Conservation (phyloP, 768 basidiomycete species). For the Pisolithus albus region DNA sequence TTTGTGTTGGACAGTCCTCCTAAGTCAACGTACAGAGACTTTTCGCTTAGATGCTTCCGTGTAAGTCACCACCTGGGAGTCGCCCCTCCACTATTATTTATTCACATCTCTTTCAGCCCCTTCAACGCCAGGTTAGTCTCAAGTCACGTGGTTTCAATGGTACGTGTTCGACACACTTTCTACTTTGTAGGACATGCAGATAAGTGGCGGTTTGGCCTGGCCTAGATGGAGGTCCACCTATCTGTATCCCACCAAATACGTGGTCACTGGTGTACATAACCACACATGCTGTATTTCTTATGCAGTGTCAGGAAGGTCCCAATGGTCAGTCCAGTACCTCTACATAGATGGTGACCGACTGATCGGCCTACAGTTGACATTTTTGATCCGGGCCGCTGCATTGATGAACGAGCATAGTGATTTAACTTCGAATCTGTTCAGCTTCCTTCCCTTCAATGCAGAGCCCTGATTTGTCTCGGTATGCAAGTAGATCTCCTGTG, state of each 20-base stretch:
- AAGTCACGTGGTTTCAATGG: no score
- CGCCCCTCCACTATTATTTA: not conserved
- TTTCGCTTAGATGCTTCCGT: conserved; percentile 27
- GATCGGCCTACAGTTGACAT: conserved; percentile 31
- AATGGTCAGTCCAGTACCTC: not conserved
- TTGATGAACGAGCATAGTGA: no score
- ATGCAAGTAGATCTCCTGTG: conserved; percentile 24
- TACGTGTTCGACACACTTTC: not conserved
- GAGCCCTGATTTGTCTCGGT: conserved; percentile 34
- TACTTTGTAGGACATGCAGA: conserved; percentile 14
- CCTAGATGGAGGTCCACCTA: conserved; percentile 17
- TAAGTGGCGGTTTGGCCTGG: conserved; percentile 19
- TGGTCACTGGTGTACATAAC: conserved; percentile 9
- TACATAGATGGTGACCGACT: not conserved
- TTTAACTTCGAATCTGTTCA: conserved; percentile 49
- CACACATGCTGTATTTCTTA: conserved; percentile 18
- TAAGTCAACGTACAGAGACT: conserved; percentile 19
- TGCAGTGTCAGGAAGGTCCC: conserved; percentile 31
- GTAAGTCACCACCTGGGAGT: conserved; percentile 9
- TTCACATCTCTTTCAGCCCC: conserved; percentile 10
- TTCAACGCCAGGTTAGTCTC: conserved; percentile 13
- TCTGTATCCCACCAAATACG: conserved; percentile 29
- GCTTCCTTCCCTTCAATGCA: conserved; percentile 38
- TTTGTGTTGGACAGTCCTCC: not conserved
- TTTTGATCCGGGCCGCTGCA: no score